Base-by-base conservation (phyloP, 2,329 filamentous ascomycete genomes). In the Aspergillus puulaauensis region DNA sequence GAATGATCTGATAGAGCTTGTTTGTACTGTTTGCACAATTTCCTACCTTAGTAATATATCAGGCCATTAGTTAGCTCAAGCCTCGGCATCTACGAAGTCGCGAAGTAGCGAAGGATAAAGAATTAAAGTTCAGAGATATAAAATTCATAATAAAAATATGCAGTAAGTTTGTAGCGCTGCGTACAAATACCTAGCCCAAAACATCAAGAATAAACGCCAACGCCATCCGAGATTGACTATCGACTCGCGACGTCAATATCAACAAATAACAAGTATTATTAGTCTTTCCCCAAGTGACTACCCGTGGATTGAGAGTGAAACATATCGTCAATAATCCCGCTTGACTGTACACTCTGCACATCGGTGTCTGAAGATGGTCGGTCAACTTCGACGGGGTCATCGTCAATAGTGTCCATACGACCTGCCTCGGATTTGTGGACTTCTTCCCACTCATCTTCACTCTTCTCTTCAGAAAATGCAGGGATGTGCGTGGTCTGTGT, bases 391-490 rank as follows among this genome's bases (percentile, higher is more conserved):
- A 71, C 68, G 2, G 70, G 70, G 12, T 75, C 71, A 52, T 73
- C 71, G 21, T 74, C 69, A 12, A 70, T 58, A 44, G 60, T 64
- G 51, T 72, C 70, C 5, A 57, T 57, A 9, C 62, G 61, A 24
- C 62, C 63, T 41, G 60, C 63, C 15, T 69, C 68, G 5, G 60
- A 58, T 60, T 67, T 70, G 21, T 72, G 68, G 24, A 77, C 67
- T 35, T 75, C 68, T 57, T 77, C 73, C 75, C 75, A 77, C 37
- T 75, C 73, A 60, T 75, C 75, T 31, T 74, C 72, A 21, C 64
- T 73, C 33, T 60, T 66, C 19, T 68, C 68, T 24, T 69, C 68
- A 15, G 62, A 64, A 19, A 59, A 61, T 35, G 53, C 51, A n/a
- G 48, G 40, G 24, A 57, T 59, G 33, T 56, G 52, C 23, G 55